Base-by-base conservation (phyloP, 2,329 filamentous ascomycete species). In the Phyllosticta citriasiana region DNA sequence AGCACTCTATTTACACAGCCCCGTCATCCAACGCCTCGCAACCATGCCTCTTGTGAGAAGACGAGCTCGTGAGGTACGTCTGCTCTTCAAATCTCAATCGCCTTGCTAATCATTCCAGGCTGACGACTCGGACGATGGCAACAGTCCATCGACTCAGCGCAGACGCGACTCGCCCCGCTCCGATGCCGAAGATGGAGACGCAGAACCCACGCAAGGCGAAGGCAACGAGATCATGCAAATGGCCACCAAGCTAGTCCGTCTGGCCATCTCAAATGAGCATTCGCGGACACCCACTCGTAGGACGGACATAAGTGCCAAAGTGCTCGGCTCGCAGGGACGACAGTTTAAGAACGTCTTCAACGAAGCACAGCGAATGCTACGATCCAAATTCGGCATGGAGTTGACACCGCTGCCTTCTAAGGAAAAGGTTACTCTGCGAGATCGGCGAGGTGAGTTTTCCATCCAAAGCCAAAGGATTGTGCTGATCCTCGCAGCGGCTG, bases 361-460 rank as follows among this genome's bases (percentile, higher is more conserved):
- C 0, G 78, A 82, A 51, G 90, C 93, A 52, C 93, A 99, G 72
- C 74, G 78, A 35, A 83, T 88, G 66, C 77, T 99, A 47, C 79
- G 81, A 55, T 76, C 77, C 1, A 81, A 86, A 1, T 97, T 96
- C 74, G 94, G 94, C n/a, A 96, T 97, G 91, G 83, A 92, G 72
- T 83, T 99, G 80, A 80, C 84, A 3, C 92, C 97, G 74, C 79
- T 97, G 57, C 91, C 94, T 0, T 79, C 82, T 1, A 84, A 83
- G 68, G 93, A 97, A 69, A 95, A 91, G 73, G 82, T 89, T 56
- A 91, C 91, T 0, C 75, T 96, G 35, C 85, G 85, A 63, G 89
- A 96, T 70, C 84, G 90, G 67, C 86, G 88, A 79, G 88, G 88
- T 86, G 76, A 63, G 76, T 69, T 47, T 63, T 10, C 50, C 51